Evolutionary conservation across 2,329 filamentous ascomycete genomes (phyloP).

Genomic region (Akanthomyces muscarius): DNA sequence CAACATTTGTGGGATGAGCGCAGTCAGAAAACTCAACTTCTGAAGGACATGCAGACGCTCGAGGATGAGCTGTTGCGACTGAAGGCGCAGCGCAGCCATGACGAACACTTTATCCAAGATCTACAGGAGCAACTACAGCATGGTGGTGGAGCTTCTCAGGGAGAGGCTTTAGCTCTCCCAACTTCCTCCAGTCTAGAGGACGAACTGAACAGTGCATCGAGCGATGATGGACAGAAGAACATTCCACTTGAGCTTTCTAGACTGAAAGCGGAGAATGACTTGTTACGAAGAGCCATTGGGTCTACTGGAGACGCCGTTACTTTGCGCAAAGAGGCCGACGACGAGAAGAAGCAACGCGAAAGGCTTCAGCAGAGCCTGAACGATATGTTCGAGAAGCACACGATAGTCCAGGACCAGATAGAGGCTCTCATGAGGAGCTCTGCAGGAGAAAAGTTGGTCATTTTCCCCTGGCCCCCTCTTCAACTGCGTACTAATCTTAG

Average conservation of each 20-base stretch:
- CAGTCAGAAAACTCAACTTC: slow-evolving; percentile 43
- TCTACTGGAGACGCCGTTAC: slow-evolving; percentile 51
- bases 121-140: slow-evolving; percentile 55
- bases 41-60: slow-evolving; percentile 42
- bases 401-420: slow-evolving; percentile 55
- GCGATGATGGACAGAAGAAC: slow-evolving; percentile 35
- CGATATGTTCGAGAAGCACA: slow-evolving; percentile 55
- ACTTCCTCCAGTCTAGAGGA: slow-evolving; percentile 50
- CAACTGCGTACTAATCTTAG: slow-evolving; percentile 36
- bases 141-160: slow-evolving; percentile 25
- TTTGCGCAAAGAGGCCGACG: slow-evolving; percentile 54
- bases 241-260: slow-evolving; percentile 52
- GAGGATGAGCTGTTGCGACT: slow-evolving; percentile 46
- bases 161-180: slow-evolving; percentile 19
- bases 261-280: slow-evolving; percentile 57
- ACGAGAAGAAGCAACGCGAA: slow-evolving; percentile 47
- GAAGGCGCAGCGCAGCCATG: slow-evolving; percentile 43
- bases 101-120: slow-evolving; percentile 54
- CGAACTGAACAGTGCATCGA: slow-evolving; percentile 51
- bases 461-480: slow-evolving; percentile 20
- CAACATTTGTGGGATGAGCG: slow-evolving; percentile 41
- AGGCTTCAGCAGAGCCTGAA: slow-evolving; percentile 52
- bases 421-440: slow-evolving; percentile 49
- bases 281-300: slow-evolving; percentile 52
- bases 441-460: slow-evolving; percentile 54